phyloP scores from a whole-genome alignment of 768 basidiomycete species.

The Serendipita vermifera region DNA sequence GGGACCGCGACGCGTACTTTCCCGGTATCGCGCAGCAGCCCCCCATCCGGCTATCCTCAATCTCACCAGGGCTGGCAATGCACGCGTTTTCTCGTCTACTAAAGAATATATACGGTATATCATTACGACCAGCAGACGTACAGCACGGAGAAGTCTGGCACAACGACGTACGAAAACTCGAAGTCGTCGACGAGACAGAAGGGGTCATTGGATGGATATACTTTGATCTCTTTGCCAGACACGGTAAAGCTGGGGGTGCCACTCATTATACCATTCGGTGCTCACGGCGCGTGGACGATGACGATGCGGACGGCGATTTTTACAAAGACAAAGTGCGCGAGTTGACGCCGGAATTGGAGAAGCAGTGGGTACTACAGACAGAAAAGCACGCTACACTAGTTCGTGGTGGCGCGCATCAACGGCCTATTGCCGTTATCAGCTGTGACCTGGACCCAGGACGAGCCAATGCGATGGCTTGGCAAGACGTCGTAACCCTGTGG shows the following conservation, averaged over 20 bases:
- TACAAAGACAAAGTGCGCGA: conserved; percentile 26
- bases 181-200: conserved; percentile 79
- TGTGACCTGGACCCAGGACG: conserved; percentile 26
- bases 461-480: conserved; percentile 64
- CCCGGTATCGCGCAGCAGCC: conserved; percentile 58
- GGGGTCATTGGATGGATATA: conserved; percentile 92
- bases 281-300: conserved; percentile 82
- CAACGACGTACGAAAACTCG: conserved; percentile 73
- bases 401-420: conserved; percentile 62
- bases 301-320: conserved; percentile 60
- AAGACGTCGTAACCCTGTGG: conserved; percentile 86
- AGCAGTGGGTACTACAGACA: background rate
- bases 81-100: conserved; percentile 87
- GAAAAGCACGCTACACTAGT: conserved; percentile 45
- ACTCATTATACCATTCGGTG: conserved; percentile 98
- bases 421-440: conserved; percentile 82
- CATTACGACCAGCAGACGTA: conserved; percentile 55
- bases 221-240: conserved; percentile 75
- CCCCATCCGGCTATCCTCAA: conserved; percentile 53
- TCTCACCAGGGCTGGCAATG: conserved; percentile 84
- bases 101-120: conserved; percentile 74
- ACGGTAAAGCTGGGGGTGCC: conserved; percentile 78
- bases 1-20: conserved; percentile 93
- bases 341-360: conserved; percentile 42
- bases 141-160: conserved; percentile 82